Conservation (phyloP, 2,329 filamentous ascomycete genomes). For the Onygenales sp. region DNA sequence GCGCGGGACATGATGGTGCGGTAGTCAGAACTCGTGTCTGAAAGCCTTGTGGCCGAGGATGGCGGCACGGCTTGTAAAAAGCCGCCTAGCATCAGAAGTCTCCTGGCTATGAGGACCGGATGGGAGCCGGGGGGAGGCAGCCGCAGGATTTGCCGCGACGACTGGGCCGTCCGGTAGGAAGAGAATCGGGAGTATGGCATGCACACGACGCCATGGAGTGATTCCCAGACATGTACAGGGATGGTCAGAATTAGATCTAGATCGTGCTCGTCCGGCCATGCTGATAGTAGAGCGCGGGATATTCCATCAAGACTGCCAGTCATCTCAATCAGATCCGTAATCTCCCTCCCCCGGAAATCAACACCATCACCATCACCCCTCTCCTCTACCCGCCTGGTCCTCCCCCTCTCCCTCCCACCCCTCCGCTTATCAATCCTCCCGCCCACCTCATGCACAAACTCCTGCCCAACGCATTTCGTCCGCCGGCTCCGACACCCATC, state of each 20-base stretch:
- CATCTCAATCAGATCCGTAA: background rate
- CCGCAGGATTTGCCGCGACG: conserved; percentile 25
- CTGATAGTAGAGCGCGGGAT: conserved; percentile 23
- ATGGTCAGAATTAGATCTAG: conserved; percentile 27
- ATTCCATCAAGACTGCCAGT: conserved; percentile 15
- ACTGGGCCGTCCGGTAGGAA: conserved; percentile 8
- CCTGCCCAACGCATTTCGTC: conserved; percentile 37
- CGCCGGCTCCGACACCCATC: conserved; percentile 20
- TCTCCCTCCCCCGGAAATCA: no score
- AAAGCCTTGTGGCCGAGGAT: conserved; percentile 13
- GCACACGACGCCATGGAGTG: conserved; percentile 30
- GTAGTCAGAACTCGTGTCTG: background rate
- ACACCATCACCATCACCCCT: no score
- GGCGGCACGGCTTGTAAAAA: conserved; percentile 40
- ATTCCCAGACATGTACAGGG: conserved; percentile 20
- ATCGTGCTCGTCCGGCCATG: conserved; percentile 32
- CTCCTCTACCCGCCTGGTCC: conserved; percentile 32
- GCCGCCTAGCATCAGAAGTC: conserved; percentile 38
- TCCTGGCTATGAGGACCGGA: conserved; percentile 40
- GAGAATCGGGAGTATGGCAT: conserved; percentile 19
- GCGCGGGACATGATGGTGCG: conserved; percentile 20
- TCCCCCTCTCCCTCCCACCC: conserved; percentile 41
- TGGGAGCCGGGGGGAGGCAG: conserved; percentile 32
- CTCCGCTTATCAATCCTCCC: conserved; percentile 34
- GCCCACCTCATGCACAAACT: conserved; percentile 31